These are phyloP conservation scores for Scytalidium sp. DNA, from an alignment of 2,329 filamentous ascomycete species.

Conservation along the genomic window DNA sequence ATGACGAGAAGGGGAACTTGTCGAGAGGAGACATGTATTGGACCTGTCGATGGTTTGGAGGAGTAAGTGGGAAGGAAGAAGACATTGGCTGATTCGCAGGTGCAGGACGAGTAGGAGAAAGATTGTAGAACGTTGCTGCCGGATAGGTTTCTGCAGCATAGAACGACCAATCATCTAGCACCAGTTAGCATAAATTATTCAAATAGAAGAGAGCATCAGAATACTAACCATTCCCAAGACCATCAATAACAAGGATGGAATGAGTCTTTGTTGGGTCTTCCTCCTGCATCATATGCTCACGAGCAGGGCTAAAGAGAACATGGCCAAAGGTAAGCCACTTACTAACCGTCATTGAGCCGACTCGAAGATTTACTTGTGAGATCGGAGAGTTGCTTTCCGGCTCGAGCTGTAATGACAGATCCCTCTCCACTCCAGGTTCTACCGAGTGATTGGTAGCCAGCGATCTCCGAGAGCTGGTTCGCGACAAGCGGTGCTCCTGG, in stretches of 20 bases:
- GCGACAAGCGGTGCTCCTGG: slow-evolving; percentile 8
- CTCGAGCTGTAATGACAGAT: neutral
- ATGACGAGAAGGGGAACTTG: slow-evolving; percentile 71
- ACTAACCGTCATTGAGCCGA: slow-evolving; percentile 80
- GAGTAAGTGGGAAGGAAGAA: slow-evolving; percentile 51
- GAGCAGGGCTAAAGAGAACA: slow-evolving; percentile 76
- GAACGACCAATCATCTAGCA: slow-evolving; percentile 74
- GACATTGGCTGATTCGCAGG: slow-evolving; percentile 37
- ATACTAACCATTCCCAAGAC: slow-evolving; percentile 66
- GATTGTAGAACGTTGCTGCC: slow-evolving; percentile 71
- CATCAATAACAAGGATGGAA: slow-evolving; percentile 74
- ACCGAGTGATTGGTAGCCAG: slow-evolving; percentile 12
- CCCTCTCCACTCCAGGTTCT: slow-evolving; percentile 12
- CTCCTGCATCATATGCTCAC: slow-evolving; percentile 62
- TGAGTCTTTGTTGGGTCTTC: slow-evolving; percentile 49
- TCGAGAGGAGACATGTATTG: slow-evolving; percentile 55
- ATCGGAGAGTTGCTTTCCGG: slow-evolving; percentile 58
- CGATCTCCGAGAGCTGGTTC: slow-evolving; percentile 16
- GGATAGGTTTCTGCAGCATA: slow-evolving; percentile 81
- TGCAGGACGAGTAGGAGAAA: slow-evolving; percentile 54
- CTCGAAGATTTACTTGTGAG: slow-evolving; percentile 71
- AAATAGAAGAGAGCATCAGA: neutral
- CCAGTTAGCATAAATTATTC: slow-evolving; percentile 12
- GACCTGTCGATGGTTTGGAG: slow-evolving; percentile 73
- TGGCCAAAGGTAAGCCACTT: slow-evolving; percentile 86